Base-by-base conservation (phyloP, 192 early-diverging fungal genomes). In the Dispira parvispora region DNA sequence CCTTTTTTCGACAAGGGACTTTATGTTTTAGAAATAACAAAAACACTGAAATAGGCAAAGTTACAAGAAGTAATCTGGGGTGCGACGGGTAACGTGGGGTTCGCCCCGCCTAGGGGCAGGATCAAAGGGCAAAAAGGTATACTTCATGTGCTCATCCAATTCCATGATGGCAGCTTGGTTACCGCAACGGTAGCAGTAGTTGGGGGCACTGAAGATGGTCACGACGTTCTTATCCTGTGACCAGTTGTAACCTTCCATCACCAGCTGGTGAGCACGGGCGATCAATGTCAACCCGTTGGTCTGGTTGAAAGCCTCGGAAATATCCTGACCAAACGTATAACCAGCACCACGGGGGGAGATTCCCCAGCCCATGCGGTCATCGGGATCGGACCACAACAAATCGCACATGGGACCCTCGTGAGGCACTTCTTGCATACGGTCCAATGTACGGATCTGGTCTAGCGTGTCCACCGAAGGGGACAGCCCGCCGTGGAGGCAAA, bases 141-240 rank as follows among this genome's bases (percentile, higher is more conserved):
- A 96, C 82, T 97, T 97, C 77, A 99, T 78, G 74, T 96, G 85
- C 76, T 99, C 93, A 70, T 99, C 96, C 68, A 99, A 88, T 72
- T 99, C 96, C 96, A 99, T 97, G 69, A 99, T 99, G 32, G 96
- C 96, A 27, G 96, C 96, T 81, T 97, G 94, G 72, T 99, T 99
- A 54, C 96, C 96, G 68, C 96, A 99, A 49, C 96, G 85, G 83
- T 99, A 99, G 74, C 96, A 96, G 78, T 99, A 99, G 76, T 99
- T 99, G 38, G 96, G 96, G 47, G 96, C 96, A 75, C 86, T 89
- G 71, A 99, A 99, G 64, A 99, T 99, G 25, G 96, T 99, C 14
- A 99, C 96, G 3, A 94, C 92, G 73, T 99, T 97, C 74, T 88
- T 84, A 60, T 97, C 96, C 75, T 99, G 94, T 62, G 85, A 85